Evolutionary conservation across 2,329 filamentous ascomycete species (phyloP).

Genomic region (Dactylonectria macrodidyma): DNA sequence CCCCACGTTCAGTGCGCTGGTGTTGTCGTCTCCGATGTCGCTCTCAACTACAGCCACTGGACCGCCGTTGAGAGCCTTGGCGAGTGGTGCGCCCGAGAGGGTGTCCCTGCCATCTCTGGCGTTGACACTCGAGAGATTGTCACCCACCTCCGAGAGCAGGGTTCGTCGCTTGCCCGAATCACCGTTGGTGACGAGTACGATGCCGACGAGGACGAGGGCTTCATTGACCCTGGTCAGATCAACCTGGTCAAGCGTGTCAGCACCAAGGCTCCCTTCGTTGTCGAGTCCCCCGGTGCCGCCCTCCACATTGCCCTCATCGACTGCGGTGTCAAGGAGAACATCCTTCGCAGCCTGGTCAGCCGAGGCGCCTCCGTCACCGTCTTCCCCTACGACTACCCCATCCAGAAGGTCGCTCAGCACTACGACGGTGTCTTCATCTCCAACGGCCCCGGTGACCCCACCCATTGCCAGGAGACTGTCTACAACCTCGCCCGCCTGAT

Average conservation of each 20-base stretch:
- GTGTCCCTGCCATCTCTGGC: conserved; percentile 94
- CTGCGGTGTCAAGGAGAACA: conserved; percentile 99
- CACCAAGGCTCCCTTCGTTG: conserved; percentile 98
- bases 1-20: conserved; percentile 97
- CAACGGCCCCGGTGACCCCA: conserved; percentile 98
- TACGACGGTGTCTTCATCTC: conserved; percentile 99
- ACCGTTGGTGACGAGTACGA: conserved; percentile 98
- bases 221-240: conserved; percentile 94
- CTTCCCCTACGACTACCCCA: conserved; percentile 96
- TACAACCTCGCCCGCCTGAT: conserved; percentile 94
- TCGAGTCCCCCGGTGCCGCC: conserved; percentile 85
- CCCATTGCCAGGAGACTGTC: conserved; percentile 94
- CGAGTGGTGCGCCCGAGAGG: conserved; percentile 96
- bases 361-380: conserved; percentile 94
- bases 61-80: conserved; percentile 95
- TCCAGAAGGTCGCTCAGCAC: conserved; percentile 98
- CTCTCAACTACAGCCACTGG: conserved; percentile 97
- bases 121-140: conserved; percentile 98
- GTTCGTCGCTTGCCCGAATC: conserved; percentile 95
- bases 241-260: conserved; percentile 96
- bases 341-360: conserved; percentile 92
- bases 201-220: conserved; percentile 97
- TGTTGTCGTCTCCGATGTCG: conserved; percentile 95
- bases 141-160: conserved; percentile 94
- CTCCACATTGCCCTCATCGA: conserved; percentile 96